These are phyloP conservation scores for Colletotrichum sp. DNA, from an alignment of 2,329 filamentous ascomycete species.

Conservation along the genomic window DNA sequence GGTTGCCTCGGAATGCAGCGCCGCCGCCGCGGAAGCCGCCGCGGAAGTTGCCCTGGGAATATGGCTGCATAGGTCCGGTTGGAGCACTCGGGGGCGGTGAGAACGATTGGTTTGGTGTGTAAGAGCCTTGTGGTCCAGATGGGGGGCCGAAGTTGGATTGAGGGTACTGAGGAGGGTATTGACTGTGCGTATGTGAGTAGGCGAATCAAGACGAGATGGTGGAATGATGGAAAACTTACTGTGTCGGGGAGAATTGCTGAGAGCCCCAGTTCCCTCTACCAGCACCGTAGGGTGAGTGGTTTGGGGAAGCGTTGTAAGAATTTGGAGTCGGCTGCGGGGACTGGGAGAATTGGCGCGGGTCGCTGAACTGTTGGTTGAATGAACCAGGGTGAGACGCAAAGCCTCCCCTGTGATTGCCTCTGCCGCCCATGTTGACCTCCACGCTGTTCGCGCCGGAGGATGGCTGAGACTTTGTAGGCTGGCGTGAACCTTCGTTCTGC, in stretches of 20 bases:
- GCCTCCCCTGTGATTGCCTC: slow-evolving; percentile 35
- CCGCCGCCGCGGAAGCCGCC: slow-evolving; percentile 51
- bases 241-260: slow-evolving; percentile 45
- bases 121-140: slow-evolving; percentile 58
- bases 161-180: slow-evolving; percentile 67
- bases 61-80: slow-evolving; percentile 61
- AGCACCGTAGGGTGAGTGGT: slow-evolving; percentile 64
- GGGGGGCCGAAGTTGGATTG: slow-evolving; percentile 59
- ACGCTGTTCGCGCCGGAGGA: slow-evolving; percentile 38
- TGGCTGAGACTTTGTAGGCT: slow-evolving; percentile 20
- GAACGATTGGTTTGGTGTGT: slow-evolving; percentile 51
- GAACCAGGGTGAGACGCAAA: slow-evolving; percentile 35
- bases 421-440: slow-evolving; percentile 38
- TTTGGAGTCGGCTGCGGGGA: slow-evolving; percentile 64
- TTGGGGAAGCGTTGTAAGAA: slow-evolving; percentile 61
- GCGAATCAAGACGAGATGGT: not conserved
- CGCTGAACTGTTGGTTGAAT: slow-evolving; percentile 38
- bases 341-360: slow-evolving; percentile 53
- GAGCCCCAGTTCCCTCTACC: slow-evolving; percentile 57
- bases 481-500: slow-evolving; percentile 8
- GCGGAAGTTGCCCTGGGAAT: slow-evolving; percentile 51
- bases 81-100: slow-evolving; percentile 63
- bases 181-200: slow-evolving; percentile 44
- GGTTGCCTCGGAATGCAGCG: slow-evolving; percentile 65
- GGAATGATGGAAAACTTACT: slow-evolving; percentile 24